Conservation (phyloP, 306 rosid species). For the Glycine latifolia region DNA sequence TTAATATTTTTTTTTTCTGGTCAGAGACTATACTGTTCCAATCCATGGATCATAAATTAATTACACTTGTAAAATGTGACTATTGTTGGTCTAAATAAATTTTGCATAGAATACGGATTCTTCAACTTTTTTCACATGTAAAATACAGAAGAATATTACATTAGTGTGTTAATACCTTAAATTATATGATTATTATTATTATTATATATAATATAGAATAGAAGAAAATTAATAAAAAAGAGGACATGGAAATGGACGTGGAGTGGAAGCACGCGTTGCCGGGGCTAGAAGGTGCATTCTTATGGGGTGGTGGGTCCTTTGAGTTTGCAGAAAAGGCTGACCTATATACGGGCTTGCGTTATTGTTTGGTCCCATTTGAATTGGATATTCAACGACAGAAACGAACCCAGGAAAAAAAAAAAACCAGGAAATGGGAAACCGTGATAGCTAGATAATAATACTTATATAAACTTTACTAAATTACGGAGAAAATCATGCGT, state of each 20-base stretch:
- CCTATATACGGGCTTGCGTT: slow-evolving; percentile 47
- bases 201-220: too few species aligned
- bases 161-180: too few species aligned
- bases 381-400: slow-evolving; percentile 44
- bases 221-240: neutral
- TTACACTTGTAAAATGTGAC: too few species aligned
- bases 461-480: neutral
- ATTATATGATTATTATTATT: too few species aligned
- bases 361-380: slow-evolving; percentile 58
- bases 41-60: too few species aligned
- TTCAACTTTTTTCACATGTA: too few species aligned
- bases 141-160: too few species aligned
- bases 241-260: slow-evolving; percentile 50
- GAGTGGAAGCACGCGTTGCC: slow-evolving; percentile 93
- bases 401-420: neutral
- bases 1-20: too few species aligned
- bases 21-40: too few species aligned
- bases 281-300: slow-evolving; percentile 75
- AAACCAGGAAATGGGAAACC: neutral
- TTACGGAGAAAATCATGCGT: neutral
- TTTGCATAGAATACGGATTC: too few species aligned
- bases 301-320: slow-evolving; percentile 91
- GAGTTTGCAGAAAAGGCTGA: slow-evolving; percentile 64
- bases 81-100: too few species aligned
- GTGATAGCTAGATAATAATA: neutral